Evolutionary conservation across 495 filamentous ascomycete genomes (phyloP), one percentile per base, ranked within the genome.

Genomic region (Hyaloscypha hepaticicola): DNA sequence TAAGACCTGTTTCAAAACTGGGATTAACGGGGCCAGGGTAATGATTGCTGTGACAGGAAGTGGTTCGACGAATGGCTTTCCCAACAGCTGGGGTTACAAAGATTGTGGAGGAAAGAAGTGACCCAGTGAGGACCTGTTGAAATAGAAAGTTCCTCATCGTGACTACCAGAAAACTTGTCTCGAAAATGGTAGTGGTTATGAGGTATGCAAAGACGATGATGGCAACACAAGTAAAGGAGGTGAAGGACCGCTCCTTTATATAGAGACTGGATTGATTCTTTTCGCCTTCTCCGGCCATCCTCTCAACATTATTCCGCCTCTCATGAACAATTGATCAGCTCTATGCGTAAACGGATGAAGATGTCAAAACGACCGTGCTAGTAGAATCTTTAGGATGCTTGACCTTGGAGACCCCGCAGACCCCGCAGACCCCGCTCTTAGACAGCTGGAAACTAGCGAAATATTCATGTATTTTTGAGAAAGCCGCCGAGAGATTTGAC

Each of bases 1-100:
- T 34, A 64, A 68, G 55, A 24, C 61, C 61, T 12, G 26, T 61
- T 51, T 68, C 66, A 29, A 68, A 68, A 26, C 57, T 64, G 28
- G 66, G 66, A 49, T 68, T 68, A n/a, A 24, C 26, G 7, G 66
- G 66, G 0, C 66, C 66, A 34, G 45, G 9, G 31, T 51, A 63
- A 45, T 63, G 38, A 55, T 58, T 67, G 14, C 25, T 33, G 25
- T 60, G 51, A 24, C 65, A 67, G 38, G 31, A 24, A 19, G 26
- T 33, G 5, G 55, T 25, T 28, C 63, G 53, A 64, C 2, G 51
- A 57, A 64, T 45, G n/a, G 51, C 56, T n/a, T 49, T 57, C 11
- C 51, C 64, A n/a, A 56, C 1, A 56, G 26, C 64, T 3, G n/a
- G 8, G 16, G 34, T 50, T 60, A n/a, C n/a, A 60, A 25, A 60